A percentile compares a stretch with the other conserved stretches of the same genome.
Evolutionary conservation across 2,329 filamentous ascomycete species (phyloP).

Genomic region (Zymoseptoria passerinii): DNA sequence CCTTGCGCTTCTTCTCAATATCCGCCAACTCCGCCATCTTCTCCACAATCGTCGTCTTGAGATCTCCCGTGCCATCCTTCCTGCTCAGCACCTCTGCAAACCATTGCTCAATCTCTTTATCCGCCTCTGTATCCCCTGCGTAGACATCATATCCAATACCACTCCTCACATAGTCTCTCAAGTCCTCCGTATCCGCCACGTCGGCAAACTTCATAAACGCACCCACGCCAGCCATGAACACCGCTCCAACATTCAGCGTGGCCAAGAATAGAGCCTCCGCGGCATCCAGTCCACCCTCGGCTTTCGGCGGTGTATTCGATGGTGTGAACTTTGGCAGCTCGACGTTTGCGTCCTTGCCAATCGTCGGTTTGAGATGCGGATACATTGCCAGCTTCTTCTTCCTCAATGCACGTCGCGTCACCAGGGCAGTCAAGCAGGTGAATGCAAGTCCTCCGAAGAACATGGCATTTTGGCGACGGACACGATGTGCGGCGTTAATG

Average conservation of each 20-base stretch:
- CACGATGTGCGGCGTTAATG: conserved; percentile 21
- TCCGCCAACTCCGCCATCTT: conserved; percentile 25
- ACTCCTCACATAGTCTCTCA: conserved; percentile 49
- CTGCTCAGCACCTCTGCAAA: conserved; percentile 41
- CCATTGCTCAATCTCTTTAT: conserved; percentile 49
- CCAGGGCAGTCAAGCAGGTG: conserved; percentile 59
- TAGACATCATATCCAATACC: conserved; percentile 52
- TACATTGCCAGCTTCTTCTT: conserved; percentile 54
- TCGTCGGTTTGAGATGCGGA: conserved; percentile 37
- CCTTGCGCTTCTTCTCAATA: conserved; percentile 17
- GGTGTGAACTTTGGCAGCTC: conserved; percentile 12
- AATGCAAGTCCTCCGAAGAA: conserved; percentile 70
- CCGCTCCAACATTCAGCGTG: conserved; percentile 72
- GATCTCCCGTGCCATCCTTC: conserved; percentile 35
- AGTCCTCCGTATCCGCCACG: conserved; percentile 49
- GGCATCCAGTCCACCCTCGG: conserved; percentile 60
- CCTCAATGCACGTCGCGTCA: conserved; percentile 58
- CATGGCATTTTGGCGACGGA: conserved; percentile 37
- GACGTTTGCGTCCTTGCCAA: conserved; percentile 2
- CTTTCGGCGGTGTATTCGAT: conserved; percentile 11
- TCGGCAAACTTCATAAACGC: conserved; percentile 70
- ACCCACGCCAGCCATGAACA: conserved; percentile 66
- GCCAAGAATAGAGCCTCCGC: conserved; percentile 76
- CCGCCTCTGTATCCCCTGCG: conserved; percentile 43
- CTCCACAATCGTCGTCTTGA: conserved; percentile 23